phyloP scores from a whole-genome alignment of 345 rosid species.

The rapeseed (Brassica napus) region Da-Ae NC_063451.1:34358001-34358500 shows the following conservation, averaged over 20 bases:
- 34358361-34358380: too few relatives aligned
- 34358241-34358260: background rate
- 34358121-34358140: slow-evolving; percentile 2
- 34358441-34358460: too few relatives aligned
- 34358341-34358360: too few relatives aligned
- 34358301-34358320: too few relatives aligned
- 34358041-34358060: background rate
- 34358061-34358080: background rate
- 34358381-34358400: too few relatives aligned
- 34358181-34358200: background rate
- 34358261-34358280: too few relatives aligned
- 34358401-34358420: too few relatives aligned
- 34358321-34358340: too few relatives aligned
- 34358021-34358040: background rate
- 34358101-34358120: background rate
- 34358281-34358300: too few relatives aligned
- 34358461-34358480: too few relatives aligned
- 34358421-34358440: too few relatives aligned
- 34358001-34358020: background rate
- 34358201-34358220: background rate
- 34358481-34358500: too few relatives aligned
- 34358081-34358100: background rate
- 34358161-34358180: background rate
- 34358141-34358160: background rate
- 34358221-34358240: background rate